Percentiles rank a stretch among this genome's conserved stretches.
Evolutionary conservation across 352 stramenopile genomes (phyloP).

Genomic region (Pythium insidiosum): DNA sequence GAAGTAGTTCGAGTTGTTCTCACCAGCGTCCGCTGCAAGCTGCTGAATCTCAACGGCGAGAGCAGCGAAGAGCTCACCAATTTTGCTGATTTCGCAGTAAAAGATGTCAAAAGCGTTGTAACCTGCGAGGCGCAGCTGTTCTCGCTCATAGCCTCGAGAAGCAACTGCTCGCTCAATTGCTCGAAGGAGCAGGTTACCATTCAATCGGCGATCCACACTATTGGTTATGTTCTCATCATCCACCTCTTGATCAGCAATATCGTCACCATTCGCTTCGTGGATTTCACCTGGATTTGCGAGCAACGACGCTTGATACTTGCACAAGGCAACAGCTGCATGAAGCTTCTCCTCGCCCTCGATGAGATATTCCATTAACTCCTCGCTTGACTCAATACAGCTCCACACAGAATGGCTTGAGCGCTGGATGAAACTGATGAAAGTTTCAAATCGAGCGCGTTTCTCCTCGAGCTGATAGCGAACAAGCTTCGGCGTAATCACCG

Average conservation of each 20-base stretch:
- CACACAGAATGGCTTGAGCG: slow-evolving; percentile 50
- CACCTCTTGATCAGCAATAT: no score
- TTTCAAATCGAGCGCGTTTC: slow-evolving; percentile 46
- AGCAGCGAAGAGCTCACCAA: slow-evolving; percentile 53
- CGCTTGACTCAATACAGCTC: slow-evolving; percentile 42
- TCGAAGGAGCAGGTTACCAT: slow-evolving; percentile 55
- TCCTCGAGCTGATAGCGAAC: slow-evolving; percentile 82
- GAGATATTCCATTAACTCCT: slow-evolving; percentile 42
- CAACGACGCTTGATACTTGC: slow-evolving; percentile 70
- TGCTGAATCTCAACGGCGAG: slow-evolving; percentile 48
- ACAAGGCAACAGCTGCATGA: slow-evolving; percentile 59
- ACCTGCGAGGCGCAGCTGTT: slow-evolving; percentile 68
- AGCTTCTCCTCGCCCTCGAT: slow-evolving; percentile 73
- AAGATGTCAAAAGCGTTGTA: slow-evolving; percentile 87
- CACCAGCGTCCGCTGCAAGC: slow-evolving; percentile 41
- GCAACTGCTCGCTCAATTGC: slow-evolving; percentile 71
- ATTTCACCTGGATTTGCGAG: slow-evolving; percentile 3
- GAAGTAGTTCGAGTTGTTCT: slow-evolving; percentile 53
- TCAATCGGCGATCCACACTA: slow-evolving; percentile 24
- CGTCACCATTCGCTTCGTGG: not conserved
- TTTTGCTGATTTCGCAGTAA: slow-evolving; percentile 80
- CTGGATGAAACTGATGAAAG: slow-evolving; percentile 64
- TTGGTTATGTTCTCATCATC: slow-evolving; percentile 14
- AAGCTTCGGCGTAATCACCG: slow-evolving; percentile 80
- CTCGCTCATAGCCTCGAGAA: slow-evolving; percentile 63